Evolutionary conservation across 2,329 filamentous ascomycete species (phyloP), one percentile per base, ranked within the genome.

Genomic region (Aspergillus sp.): DNA sequence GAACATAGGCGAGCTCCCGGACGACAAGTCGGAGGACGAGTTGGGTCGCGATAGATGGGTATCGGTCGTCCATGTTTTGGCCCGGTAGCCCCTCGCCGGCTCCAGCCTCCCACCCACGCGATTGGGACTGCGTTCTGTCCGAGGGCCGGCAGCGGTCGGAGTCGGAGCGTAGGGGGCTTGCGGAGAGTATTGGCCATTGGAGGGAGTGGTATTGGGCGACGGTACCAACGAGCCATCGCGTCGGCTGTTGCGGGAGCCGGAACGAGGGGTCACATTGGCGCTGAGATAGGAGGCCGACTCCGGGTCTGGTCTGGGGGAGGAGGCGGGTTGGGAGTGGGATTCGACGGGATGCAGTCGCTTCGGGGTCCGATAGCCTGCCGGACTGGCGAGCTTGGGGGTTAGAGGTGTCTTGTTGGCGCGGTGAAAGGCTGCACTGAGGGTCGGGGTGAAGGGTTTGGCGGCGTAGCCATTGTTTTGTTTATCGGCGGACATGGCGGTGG

Each of bases 191-290:
- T 63, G 50, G 6, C 52, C 47, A 25, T 41, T 64, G 29, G 60
- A 64, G 45, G 67, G 58, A 20, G 70, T 88, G 52, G 77, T 80
- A 56, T 71, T 82, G 3, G 89, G 87, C 1, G 90, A 91, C 29
- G 81, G 82, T 53, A 79, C 25, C 25, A 29, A 81, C 21, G 81
- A 73, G 69, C 87, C 91, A 67, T 89, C 85, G 52, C 86, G 82
- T 60, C 90, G 85, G 61, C 78, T 85, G 68, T 85, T 89, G 56
- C 91, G 82, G 45, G 85, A 78, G 7, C 87, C 88, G 7, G 91
- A 91, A 59, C 91, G 84, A 47, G 91, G 89, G 3, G 91, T 95
- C 66, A 91, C 76, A 68, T 89, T 91, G 68, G 75, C 81, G 70
- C 71, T 84, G 42, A 91, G 73, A 61, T 83, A 83, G 47, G 81